These are phyloP conservation scores for Xylaria arbuscula DNA, from an alignment of 2,329 filamentous ascomycete species.

Conservation along the genomic window DNA sequence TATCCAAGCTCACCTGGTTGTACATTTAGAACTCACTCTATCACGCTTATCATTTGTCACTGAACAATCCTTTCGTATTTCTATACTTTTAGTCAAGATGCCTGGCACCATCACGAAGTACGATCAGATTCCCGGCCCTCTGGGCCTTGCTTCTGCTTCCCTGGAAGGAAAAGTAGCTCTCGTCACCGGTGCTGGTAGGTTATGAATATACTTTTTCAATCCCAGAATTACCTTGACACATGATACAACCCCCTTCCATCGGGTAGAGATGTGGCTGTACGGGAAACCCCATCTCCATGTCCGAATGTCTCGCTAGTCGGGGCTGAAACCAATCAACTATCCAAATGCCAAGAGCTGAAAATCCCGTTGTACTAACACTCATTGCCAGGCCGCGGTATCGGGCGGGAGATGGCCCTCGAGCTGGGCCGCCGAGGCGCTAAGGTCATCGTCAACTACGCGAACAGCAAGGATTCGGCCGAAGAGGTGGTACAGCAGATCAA, in stretches of 20 bases:
- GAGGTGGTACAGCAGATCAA: conserved; percentile 75
- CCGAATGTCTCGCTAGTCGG: conserved; percentile 36
- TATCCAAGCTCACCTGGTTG: background rate
- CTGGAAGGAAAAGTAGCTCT: conserved; percentile 55
- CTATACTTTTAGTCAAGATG: conserved; percentile 45
- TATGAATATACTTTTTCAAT: conserved; percentile 8
- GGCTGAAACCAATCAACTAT: conserved; percentile 30
- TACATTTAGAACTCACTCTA: background rate
- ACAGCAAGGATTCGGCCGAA: conserved; percentile 71
- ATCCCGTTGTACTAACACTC: conserved; percentile 29
- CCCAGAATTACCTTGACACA: background rate
- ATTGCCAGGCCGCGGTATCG: conserved; percentile 69
- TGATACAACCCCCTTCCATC: background rate
- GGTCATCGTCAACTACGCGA: conserved; percentile 75
- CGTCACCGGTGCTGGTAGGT: conserved; percentile 55
- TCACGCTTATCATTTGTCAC: conserved; percentile 26
- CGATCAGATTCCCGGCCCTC: conserved; percentile 54
- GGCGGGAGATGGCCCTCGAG: conserved; percentile 73
- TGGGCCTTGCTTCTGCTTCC: conserved; percentile 54
- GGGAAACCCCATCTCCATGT: conserved; percentile 43
- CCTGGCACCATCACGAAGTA: conserved; percentile 52
- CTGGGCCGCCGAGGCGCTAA: conserved; percentile 73
- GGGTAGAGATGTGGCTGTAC: conserved; percentile 19
- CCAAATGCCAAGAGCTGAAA: conserved; percentile 17
- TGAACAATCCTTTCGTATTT: conserved; percentile 7